These are phyloP conservation scores for Eragrostis nindensis DNA, from an alignment of 176 grass and related monocot genomes.

Conservation along the genomic window DNA sequence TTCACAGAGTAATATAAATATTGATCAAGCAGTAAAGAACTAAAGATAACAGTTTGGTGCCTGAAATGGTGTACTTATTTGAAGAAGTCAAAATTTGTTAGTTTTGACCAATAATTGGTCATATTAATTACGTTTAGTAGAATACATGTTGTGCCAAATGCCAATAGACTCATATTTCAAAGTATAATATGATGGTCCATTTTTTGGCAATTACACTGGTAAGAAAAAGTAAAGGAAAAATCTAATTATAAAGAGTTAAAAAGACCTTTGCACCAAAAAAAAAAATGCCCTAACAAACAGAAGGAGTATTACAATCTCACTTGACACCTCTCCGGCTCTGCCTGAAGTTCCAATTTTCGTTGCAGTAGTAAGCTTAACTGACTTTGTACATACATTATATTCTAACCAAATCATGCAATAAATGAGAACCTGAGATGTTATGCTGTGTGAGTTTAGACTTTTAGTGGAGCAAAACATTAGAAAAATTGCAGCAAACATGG, in stretches of 20 bases:
- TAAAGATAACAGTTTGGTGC: background rate
- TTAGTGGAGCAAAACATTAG: background rate
- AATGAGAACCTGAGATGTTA: background rate
- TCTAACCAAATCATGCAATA: background rate
- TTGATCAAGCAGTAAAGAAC: conserved; percentile 13
- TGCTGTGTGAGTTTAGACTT: background rate
- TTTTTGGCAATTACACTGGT: background rate
- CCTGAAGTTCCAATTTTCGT: background rate
- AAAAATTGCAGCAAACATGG: background rate
- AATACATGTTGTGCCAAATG: background rate
- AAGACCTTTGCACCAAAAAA: background rate
- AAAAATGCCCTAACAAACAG: background rate
- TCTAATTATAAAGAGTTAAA: background rate
- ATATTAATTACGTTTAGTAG: background rate
- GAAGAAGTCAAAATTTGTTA: background rate
- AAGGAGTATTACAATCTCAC: conserved; percentile 2
- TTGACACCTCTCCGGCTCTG: conserved; percentile 17
- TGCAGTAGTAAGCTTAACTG: conserved; percentile 8
- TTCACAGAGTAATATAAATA: conserved; percentile 21
- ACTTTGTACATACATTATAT: conserved; percentile 9
- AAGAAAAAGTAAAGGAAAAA: background rate
- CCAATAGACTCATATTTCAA: background rate
- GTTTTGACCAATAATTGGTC: background rate
- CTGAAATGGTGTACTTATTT: background rate
- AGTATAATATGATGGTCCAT: background rate